These are phyloP conservation scores for Arthrocladium fulminans DNA, from an alignment of 2,329 filamentous ascomycete genomes.

Conservation along the genomic window DNA sequence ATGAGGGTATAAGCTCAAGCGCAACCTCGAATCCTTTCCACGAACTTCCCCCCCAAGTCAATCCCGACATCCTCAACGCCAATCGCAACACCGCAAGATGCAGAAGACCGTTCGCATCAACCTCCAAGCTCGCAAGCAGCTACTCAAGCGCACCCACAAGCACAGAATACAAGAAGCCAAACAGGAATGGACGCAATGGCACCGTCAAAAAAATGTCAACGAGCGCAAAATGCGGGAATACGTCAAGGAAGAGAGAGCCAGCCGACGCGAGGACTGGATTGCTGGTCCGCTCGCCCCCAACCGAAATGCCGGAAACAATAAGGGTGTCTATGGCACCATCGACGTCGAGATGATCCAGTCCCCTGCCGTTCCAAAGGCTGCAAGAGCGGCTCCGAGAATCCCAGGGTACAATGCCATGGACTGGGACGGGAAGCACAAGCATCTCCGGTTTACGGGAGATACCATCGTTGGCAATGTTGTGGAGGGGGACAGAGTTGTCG, in stretches of 20 bases:
- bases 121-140: slow-evolving; percentile 57
- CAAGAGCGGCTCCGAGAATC: neutral
- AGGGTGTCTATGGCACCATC: slow-evolving; percentile 53
- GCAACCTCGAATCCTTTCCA: neutral
- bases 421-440: slow-evolving; percentile 27
- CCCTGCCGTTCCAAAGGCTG: slow-evolving; percentile 35
- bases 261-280: slow-evolving; percentile 66
- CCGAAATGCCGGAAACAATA: slow-evolving; percentile 55
- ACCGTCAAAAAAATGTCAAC: slow-evolving; percentile 25
- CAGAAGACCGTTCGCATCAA: slow-evolving; percentile 62
- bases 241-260: slow-evolving; percentile 43
- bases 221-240: slow-evolving; percentile 25
- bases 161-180: slow-evolving; percentile 35
- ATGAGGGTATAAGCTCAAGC: neutral
- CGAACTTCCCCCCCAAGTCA: neutral
- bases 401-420: slow-evolving; percentile 12
- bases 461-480: slow-evolving; percentile 51
- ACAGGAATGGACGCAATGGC: slow-evolving; percentile 31
- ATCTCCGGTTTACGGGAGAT: slow-evolving; percentile 23
- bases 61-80: neutral
- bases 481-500: slow-evolving; percentile 68
- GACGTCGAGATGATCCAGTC: slow-evolving; percentile 28
- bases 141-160: slow-evolving; percentile 40
- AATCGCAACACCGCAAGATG: slow-evolving; percentile 41
- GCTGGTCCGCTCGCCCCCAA: slow-evolving; percentile 70